A percentile compares a stretch with the other conserved stretches of the same genome.
These are phyloP conservation scores for Plectranthus barbatus DNA, from an alignment of 257 asterid genomes.

Conservation along the genomic window DNA sequence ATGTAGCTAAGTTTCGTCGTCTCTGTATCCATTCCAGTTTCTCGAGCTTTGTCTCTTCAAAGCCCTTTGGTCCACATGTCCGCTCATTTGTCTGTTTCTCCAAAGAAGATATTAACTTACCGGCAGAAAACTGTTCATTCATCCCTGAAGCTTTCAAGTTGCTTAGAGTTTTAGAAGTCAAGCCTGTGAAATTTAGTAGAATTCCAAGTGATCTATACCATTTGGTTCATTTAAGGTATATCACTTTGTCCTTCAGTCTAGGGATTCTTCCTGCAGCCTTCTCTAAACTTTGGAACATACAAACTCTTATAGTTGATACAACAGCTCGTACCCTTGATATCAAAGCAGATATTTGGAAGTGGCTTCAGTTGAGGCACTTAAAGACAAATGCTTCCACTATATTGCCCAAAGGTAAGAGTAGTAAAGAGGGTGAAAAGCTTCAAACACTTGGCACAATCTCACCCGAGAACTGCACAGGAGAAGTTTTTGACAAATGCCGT, in stretches of 20 bases:
- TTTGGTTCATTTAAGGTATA: slow-evolving; percentile 31
- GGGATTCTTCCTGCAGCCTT: slow-evolving; percentile 25
- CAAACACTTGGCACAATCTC: slow-evolving; percentile 42
- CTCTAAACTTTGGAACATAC: slow-evolving; percentile 39
- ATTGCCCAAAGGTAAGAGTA: slow-evolving; percentile 17
- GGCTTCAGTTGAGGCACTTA: slow-evolving; percentile 36
- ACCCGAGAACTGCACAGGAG: slow-evolving; percentile 39
- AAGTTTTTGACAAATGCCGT: slow-evolving; percentile 26
- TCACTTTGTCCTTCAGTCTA: slow-evolving; percentile 21
- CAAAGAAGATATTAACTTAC: slow-evolving; percentile 15
- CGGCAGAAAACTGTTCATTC: slow-evolving; percentile 7
- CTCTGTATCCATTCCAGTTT: slow-evolving; percentile 27
- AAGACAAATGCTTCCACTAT: slow-evolving; percentile 33
- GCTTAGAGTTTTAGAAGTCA: slow-evolving; percentile 30
- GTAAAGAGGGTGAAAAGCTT: slow-evolving; percentile 22
- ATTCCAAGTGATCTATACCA: slow-evolving; percentile 20
- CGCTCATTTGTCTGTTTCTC: slow-evolving; percentile 29
- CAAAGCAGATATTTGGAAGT: slow-evolving; percentile 36
- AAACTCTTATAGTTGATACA: slow-evolving; percentile 44
- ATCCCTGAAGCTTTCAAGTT: slow-evolving; percentile 30
- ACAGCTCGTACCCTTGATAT: slow-evolving; percentile 22
- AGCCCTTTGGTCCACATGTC: slow-evolving; percentile 22
- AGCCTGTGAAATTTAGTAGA: slow-evolving; percentile 21
- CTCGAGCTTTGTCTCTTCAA: neutral
- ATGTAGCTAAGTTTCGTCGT: slow-evolving; percentile 13